phyloP scores from a whole-genome alignment of 495 filamentous ascomycete species.

The Viridothelium virens region DNA sequence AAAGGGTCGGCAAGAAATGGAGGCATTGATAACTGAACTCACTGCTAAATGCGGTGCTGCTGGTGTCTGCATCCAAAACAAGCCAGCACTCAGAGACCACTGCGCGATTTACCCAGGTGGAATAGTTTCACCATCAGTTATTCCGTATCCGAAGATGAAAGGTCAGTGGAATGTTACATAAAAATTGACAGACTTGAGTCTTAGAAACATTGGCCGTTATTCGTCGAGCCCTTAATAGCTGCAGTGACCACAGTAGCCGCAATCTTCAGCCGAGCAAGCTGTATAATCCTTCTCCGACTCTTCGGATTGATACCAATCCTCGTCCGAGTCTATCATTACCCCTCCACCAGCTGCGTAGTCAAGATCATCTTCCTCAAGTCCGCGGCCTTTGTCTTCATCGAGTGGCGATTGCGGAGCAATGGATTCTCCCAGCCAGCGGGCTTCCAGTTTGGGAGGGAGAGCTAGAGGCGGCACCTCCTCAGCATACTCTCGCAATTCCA shows the following conservation, averaged over 20 bases:
- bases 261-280: constrained; percentile 35
- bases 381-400: neutral
- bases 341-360: constrained; percentile 9
- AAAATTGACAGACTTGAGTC: neutral
- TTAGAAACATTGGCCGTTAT: neutral
- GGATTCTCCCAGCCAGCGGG: neutral
- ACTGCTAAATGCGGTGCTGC: too few species aligned
- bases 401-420: neutral
- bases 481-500: constrained; percentile 42
- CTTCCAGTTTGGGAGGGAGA: constrained; percentile 22
- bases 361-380: constrained; percentile 1
- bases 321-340: neutral
- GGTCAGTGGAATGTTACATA: neutral
- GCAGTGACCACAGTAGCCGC: constrained; percentile 42
- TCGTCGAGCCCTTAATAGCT: constrained; percentile 21
- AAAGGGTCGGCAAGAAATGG: too few species aligned
- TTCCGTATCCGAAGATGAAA: neutral
- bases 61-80: too few species aligned
- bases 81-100: too few species aligned
- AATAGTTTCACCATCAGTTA: too few species aligned
- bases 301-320: constrained; percentile 18
- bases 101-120: too few species aligned
- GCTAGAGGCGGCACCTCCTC: constrained; percentile 26
- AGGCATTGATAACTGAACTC: too few species aligned
- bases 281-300: constrained; percentile 37